These are phyloP conservation scores for Colletotrichum kahawae DNA, from an alignment of 2,329 filamentous ascomycete species.

Conservation along the genomic window DNA sequence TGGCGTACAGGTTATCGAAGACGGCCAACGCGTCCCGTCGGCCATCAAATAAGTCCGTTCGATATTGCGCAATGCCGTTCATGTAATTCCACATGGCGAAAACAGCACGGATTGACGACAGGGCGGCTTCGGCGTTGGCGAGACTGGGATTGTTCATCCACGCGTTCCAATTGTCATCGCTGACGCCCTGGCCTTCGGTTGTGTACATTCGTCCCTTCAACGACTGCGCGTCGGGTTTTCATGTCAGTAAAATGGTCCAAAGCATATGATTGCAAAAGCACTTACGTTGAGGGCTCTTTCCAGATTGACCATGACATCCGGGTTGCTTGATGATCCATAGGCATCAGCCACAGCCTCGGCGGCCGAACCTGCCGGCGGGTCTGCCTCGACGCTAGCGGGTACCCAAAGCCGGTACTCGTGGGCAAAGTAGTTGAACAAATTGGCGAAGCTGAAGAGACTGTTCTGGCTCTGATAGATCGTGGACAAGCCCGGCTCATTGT, in stretches of 20 bases:
- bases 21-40: background rate
- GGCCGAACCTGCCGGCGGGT: background rate
- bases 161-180: background rate
- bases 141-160: background rate
- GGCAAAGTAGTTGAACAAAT: background rate
- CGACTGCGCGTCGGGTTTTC: background rate
- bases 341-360: background rate
- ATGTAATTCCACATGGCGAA: background rate
- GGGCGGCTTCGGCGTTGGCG: background rate
- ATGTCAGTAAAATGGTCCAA: background rate
- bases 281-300: background rate
- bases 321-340: background rate
- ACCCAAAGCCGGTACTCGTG: background rate
- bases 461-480: background rate
- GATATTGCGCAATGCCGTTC: background rate
- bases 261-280: background rate
- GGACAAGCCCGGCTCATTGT: background rate
- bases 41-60: background rate
- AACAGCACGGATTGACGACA: background rate
- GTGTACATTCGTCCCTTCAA: background rate
- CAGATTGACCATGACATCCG: background rate
- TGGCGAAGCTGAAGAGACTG: background rate
- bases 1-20: background rate
- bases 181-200: background rate
- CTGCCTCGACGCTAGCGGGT: background rate